Evolutionary conservation across 2,329 filamentous ascomycete genomes (phyloP).

Genomic region (Sordariomycetes sp.): DNA sequence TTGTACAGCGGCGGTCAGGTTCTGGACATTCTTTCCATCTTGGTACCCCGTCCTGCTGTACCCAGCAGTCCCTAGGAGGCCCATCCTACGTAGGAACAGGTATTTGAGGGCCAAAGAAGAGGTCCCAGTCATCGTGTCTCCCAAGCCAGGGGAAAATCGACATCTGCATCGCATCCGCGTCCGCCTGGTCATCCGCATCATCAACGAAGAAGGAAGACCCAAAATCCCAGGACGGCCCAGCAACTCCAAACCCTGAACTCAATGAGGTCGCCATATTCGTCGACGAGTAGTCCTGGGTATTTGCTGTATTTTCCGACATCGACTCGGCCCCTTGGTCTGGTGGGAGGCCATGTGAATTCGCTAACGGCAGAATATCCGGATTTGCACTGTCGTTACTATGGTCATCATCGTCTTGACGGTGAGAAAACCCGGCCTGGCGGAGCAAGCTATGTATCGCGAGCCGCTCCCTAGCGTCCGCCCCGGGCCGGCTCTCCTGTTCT

Average conservation of each 20-base stretch:
- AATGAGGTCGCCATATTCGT: not conserved
- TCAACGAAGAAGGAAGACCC: not conserved
- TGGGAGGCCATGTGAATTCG: not conserved
- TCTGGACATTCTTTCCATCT: too few species aligned
- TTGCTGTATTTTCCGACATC: not conserved
- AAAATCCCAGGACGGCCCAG: not conserved
- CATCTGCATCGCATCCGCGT: not conserved
- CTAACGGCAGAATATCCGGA: not conserved
- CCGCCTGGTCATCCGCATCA: not conserved
- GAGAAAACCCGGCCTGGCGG: slow-evolving; percentile 25
- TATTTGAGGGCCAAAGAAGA: not conserved
- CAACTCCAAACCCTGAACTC: not conserved
- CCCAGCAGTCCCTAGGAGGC: too few species aligned
- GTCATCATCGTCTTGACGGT: slow-evolving; percentile 17
- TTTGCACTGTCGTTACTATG: slow-evolving; percentile 16
- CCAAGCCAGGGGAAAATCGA: not conserved
- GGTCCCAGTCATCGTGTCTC: not conserved
- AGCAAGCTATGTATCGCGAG: slow-evolving; percentile 28
- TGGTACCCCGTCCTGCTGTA: too few species aligned
- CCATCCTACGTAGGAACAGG: too few species aligned
- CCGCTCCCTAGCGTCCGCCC: slow-evolving; percentile 15
- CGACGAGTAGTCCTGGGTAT: not conserved
- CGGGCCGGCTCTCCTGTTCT: slow-evolving; percentile 12
- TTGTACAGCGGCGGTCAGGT: too few species aligned
- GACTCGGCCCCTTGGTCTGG: too few species aligned